Evolutionary conservation across 2,329 filamentous ascomycete genomes (phyloP).

Genomic region (Xylariales sp.): DNA sequence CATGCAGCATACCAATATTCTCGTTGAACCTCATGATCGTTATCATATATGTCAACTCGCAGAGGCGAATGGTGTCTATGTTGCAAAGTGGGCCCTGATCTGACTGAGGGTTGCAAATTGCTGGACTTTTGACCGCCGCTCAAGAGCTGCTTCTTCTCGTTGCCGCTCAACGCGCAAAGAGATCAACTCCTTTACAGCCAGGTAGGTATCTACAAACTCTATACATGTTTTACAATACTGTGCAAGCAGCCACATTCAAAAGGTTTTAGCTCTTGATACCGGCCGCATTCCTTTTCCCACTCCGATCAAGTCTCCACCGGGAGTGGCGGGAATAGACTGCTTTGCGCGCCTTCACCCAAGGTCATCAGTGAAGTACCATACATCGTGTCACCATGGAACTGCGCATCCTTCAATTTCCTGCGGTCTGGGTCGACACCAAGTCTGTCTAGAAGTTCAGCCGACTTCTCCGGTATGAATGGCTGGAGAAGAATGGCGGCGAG

Average conservation of each 20-base stretch:
- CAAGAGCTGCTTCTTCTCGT: no score
- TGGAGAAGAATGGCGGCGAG: constrained; percentile 81
- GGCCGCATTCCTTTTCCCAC: no score
- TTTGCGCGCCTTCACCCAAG: constrained; percentile 32
- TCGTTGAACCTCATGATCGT: constrained; percentile 27
- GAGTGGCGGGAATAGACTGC: constrained; percentile 49
- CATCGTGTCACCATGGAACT: constrained; percentile 56
- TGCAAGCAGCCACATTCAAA: no score
- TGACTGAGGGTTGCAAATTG: not conserved
- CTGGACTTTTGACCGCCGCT: no score
- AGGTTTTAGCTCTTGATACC: no score
- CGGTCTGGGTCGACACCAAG: constrained; percentile 64
- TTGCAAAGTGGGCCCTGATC: not conserved
- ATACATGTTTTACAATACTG: no score
- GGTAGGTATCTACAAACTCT: no score
- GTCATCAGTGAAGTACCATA: constrained; percentile 56
- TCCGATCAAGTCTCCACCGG: constrained; percentile 37
- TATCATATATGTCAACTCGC: not conserved
- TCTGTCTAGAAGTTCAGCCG: constrained; percentile 66
- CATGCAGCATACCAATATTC: constrained; percentile 30
- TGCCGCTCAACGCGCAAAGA: no score
- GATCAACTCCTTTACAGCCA: no score
- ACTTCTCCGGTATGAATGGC: constrained; percentile 83
- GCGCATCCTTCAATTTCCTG: constrained; percentile 60
- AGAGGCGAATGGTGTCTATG: not conserved